phyloP scores from a whole-genome alignment of 1,284 basidiomycete species.

The Coniferiporia sulphurascens region DNA sequence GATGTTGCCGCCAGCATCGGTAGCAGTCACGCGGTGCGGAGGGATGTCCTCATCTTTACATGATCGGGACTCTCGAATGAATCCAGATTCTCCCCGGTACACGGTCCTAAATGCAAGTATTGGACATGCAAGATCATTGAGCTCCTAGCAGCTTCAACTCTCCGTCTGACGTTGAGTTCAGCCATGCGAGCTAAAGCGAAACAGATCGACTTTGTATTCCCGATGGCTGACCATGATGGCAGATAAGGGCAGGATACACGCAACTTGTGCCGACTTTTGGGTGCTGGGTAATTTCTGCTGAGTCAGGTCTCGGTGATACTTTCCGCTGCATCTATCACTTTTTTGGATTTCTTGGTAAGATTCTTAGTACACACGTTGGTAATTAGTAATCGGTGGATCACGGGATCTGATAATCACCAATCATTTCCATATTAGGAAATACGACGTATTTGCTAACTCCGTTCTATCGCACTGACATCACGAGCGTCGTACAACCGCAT shows the following conservation, averaged over 20 bases:
- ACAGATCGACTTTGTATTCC: not conserved
- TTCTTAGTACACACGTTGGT: too few species aligned
- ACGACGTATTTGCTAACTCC: too few species aligned
- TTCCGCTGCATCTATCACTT: too few species aligned
- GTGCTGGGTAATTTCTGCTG: too few species aligned
- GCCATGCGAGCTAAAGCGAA: not conserved
- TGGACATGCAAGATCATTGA: not conserved
- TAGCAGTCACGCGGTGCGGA: not conserved
- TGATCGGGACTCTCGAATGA: not conserved
- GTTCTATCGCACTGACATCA: too few species aligned
- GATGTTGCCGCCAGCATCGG: not conserved
- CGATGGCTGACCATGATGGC: not conserved
- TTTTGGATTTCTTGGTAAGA: too few species aligned
- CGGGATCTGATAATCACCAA: too few species aligned
- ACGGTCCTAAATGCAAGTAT: not conserved
- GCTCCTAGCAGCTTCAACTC: not conserved
- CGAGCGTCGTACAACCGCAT: too few species aligned
- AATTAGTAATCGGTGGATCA: too few species aligned
- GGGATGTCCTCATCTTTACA: not conserved
- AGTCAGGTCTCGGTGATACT: too few species aligned
- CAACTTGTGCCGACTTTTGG: not conserved
- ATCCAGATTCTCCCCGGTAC: constrained; percentile 4
- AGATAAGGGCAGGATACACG: not conserved
- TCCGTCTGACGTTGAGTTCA: not conserved
- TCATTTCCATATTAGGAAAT: too few species aligned